Base-by-base conservation (phyloP, 305 asterid species). In the Solanum aculeatissimum region DNA sequence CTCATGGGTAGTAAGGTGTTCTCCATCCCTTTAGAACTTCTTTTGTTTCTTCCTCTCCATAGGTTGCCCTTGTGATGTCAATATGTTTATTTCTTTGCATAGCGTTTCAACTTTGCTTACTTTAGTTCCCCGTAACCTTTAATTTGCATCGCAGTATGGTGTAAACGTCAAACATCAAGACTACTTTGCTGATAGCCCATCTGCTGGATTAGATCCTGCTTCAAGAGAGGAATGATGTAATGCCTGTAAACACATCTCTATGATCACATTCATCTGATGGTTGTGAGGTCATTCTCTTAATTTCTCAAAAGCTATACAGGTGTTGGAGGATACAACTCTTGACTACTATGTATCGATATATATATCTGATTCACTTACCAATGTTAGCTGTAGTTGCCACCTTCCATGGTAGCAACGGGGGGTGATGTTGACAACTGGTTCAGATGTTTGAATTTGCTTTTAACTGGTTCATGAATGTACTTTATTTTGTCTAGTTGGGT, bases 81-180 rank as follows among this genome's bases (percentile, higher is more conserved):
- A 71, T 71, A 71, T 7, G 42, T 42, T 25, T 77, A 49, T 77
- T 6, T 19, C 14, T 29, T 75, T 77, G 82, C 63, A 77, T 18
- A 19, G 42, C 16, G 25, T 77, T 54, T 42, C 79, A 27, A 55
- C 54, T 74, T 25, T 25, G 51, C 29, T 21, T 40, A 27, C 40
- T 2, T 16, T 84, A 32, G 32, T 19, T 71, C 49, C 18, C 62
- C 42, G n/a, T 62, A 40, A 77, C 45, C 21, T 83, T 68, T 75
- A 54, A 49, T 89, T 19, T 84, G 51, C 62, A 40, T 85, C 88
- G 91, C 96, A 96, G 99, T 91, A 95, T 63, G 99, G 99, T 60
- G 98, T 96, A 40, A 96, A 96, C 79, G 96, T 93, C 83, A 94
- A 94, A 86, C 99, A 94, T 89, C 99, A 91, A 88, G 99, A 96